Evolutionary conservation across 768 basidiomycete genomes (phyloP).

Genomic region (Leucocoprinus leucothites): DNA sequence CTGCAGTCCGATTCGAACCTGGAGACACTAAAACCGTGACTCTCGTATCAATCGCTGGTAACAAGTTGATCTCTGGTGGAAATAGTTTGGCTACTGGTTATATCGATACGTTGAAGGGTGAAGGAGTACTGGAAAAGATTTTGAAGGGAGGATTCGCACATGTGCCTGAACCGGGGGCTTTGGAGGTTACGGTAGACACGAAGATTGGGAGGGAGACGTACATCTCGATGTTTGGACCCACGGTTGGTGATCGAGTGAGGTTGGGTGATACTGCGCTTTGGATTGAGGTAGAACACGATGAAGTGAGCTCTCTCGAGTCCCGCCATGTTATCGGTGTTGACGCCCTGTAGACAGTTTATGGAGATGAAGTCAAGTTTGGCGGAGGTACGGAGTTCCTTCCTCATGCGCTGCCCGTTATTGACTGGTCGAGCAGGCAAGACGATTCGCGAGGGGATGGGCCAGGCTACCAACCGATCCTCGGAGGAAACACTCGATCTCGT

Average conservation of each 20-base stretch:
- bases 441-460: constrained; percentile 97
- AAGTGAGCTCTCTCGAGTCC: constrained; percentile 35
- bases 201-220: constrained; percentile 70
- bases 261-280: constrained; percentile 89
- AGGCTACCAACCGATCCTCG: constrained; percentile 71
- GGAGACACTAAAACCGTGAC: constrained; percentile 84
- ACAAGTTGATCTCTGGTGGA: constrained; percentile 71
- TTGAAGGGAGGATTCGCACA: constrained; percentile 69
- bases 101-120: constrained; percentile 40
- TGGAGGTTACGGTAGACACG: constrained; percentile 47
- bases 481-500: constrained; percentile 80
- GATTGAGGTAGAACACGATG: constrained; percentile 89
- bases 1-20: constrained; percentile 95
- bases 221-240: constrained; percentile 94
- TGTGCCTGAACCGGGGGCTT: constrained; percentile 60
- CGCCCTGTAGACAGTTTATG: constrained; percentile 68
- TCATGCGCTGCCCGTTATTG: not conserved
- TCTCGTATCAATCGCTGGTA: constrained; percentile 76
- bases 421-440: constrained; percentile 63
- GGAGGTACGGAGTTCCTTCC: constrained; percentile 53
- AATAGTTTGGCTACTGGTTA: constrained; percentile 66
- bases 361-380: constrained; percentile 97
- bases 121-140: constrained; percentile 44
- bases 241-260: constrained; percentile 83
- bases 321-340: not conserved